Percentiles rank a stretch among this genome's conserved stretches.
Conservation (phyloP, 345 rosid species). For the Gossypium herbaceum region DNA sequence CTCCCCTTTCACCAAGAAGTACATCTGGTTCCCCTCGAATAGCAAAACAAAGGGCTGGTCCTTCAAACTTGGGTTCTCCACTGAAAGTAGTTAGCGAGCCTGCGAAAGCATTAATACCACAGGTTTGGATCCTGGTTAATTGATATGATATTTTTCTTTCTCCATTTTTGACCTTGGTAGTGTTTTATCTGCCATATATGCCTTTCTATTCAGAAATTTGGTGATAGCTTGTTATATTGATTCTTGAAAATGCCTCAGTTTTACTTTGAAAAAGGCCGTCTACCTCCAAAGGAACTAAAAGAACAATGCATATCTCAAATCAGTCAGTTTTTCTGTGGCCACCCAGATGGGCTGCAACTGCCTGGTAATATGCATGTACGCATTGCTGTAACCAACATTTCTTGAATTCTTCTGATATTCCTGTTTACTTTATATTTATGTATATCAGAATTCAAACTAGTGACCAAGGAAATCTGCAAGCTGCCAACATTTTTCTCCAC, state of each 20-base stretch:
- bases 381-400: not conserved
- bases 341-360: conserved; percentile 62
- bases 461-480: conserved; percentile 87
- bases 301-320: conserved; percentile 66
- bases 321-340: conserved; percentile 68
- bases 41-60: conserved; percentile 72
- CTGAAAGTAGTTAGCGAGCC: conserved; percentile 75
- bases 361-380: conserved; percentile 42
- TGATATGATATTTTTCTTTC: conserved; percentile 10
- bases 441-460: conserved; percentile 53
- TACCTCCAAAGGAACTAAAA: conserved; percentile 71
- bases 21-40: conserved; percentile 82
- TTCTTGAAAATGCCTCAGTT: conserved; percentile 52
- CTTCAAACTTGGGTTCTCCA: conserved; percentile 83
- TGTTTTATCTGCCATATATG: conserved; percentile 1
- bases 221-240: conserved; percentile 9
- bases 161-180: not conserved
- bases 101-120: conserved; percentile 78
- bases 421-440: not conserved
- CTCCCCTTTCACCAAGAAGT: conserved; percentile 96
- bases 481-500: conserved; percentile 83
- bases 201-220: not conserved
- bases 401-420: conserved; percentile 7
- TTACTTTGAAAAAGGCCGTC: conserved; percentile 88
- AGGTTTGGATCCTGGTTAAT: conserved; percentile 43